phyloP scores from a whole-genome alignment of 257 asterid species.

The Solanum infundibuliforme region DNA sequence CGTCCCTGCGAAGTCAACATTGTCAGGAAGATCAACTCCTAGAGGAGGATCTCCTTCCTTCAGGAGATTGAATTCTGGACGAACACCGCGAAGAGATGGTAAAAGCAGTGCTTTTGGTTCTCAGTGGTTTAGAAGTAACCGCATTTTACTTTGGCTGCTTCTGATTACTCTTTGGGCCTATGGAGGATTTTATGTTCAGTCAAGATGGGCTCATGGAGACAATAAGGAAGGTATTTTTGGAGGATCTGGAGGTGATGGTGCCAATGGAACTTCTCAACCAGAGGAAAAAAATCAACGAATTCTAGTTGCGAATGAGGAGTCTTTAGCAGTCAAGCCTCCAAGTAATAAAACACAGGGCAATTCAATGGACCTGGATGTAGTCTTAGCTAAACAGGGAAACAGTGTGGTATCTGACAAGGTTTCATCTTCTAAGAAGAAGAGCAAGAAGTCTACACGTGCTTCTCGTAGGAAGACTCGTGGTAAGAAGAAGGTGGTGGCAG shows the following conservation, averaged over 20 bases:
- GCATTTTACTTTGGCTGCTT: constrained; percentile 86
- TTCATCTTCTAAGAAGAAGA: constrained; percentile 29
- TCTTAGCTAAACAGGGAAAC: constrained; percentile 30
- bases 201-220: constrained; percentile 98
- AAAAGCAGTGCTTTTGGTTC: constrained; percentile 20
- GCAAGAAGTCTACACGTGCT: constrained; percentile 41
- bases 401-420: constrained; percentile 12
- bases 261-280: constrained; percentile 23
- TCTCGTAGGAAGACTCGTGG: constrained; percentile 38
- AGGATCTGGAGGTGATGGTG: constrained; percentile 54
- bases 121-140: constrained; percentile 62
- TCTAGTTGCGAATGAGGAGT: constrained; percentile 34
- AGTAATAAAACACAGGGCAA: constrained; percentile 17
- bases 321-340: constrained; percentile 19
- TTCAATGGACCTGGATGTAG: constrained; percentile 20
- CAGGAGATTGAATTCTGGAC: constrained; percentile 48
- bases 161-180: constrained; percentile 95
- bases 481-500: constrained; percentile 31
- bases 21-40: constrained; percentile 69
- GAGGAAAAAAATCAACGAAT: constrained; percentile 26
- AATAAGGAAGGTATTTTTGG: constrained; percentile 92
- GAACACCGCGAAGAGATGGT: constrained; percentile 61
- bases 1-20: constrained; percentile 41
- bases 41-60: constrained; percentile 86
- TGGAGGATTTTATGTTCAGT: constrained; percentile 84